Conservation (phyloP, 140 eudicot genomes). For the Cichorium intybus region DNA sequence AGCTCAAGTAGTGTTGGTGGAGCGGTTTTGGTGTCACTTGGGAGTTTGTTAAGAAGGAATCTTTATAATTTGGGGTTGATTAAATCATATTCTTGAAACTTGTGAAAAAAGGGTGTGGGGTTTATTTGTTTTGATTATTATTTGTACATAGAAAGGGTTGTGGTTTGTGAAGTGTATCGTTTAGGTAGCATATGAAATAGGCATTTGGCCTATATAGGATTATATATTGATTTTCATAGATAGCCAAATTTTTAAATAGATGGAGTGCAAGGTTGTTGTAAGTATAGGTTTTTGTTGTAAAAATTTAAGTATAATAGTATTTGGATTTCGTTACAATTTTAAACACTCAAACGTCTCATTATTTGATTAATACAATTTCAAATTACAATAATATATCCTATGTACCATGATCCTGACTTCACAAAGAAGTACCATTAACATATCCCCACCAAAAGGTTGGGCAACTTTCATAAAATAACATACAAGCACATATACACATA, state of each 20-base stretch:
- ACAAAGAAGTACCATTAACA: too few species aligned
- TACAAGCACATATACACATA: too few species aligned
- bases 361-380: too few species aligned
- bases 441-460: too few species aligned
- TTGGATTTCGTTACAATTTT: too few species aligned
- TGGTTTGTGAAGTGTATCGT: background rate
- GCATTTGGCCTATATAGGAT: background rate
- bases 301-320: background rate
- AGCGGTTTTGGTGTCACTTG: conserved; percentile 63
- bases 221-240: too few species aligned
- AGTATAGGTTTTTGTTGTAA: background rate
- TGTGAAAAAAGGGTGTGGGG: background rate
- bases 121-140: background rate
- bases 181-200: background rate
- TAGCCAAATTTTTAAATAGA: background rate
- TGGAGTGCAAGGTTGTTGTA: background rate
- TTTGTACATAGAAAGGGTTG: conserved; percentile 6
- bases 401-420: too few species aligned
- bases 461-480: too few species aligned
- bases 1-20: conserved; percentile 44
- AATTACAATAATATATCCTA: too few species aligned
- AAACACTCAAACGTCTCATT: too few species aligned
- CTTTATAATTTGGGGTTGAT: conserved; percentile 66
- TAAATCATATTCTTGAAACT: conserved; percentile 52
- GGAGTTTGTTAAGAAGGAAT: conserved; percentile 65